Evolutionary conservation across 2,329 filamentous ascomycete genomes (phyloP).

Genomic region (Nemania abortiva): DNA sequence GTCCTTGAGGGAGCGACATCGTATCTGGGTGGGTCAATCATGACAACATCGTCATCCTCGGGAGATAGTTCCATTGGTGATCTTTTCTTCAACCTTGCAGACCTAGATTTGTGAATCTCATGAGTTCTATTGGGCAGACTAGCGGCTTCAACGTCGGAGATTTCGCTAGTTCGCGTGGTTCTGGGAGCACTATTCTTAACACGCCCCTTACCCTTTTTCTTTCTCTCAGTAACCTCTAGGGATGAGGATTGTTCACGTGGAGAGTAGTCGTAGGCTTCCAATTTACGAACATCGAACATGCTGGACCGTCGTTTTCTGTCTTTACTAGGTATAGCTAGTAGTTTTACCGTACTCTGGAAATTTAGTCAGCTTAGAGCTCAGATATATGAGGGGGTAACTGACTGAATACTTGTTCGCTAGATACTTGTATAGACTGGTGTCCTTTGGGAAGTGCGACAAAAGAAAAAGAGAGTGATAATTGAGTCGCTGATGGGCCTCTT

Average conservation of each 20-base stretch:
- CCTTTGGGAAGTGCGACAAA: slow-evolving; percentile 63
- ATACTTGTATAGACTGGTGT: slow-evolving; percentile 64
- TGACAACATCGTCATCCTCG: slow-evolving; percentile 44
- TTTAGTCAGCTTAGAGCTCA: slow-evolving; percentile 26
- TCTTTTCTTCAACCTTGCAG: slow-evolving; percentile 43
- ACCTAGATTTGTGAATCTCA: slow-evolving; percentile 38
- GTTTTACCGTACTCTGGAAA: slow-evolving; percentile 39
- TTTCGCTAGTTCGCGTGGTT: slow-evolving; percentile 36
- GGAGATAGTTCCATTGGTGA: slow-evolving; percentile 33
- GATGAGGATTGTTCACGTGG: slow-evolving; percentile 44
- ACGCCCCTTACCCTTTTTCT: slow-evolving; percentile 37
- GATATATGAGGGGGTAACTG: slow-evolving; percentile 39
- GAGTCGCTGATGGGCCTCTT: slow-evolving; percentile 62
- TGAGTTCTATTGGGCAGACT: slow-evolving; percentile 34
- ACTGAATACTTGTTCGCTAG: slow-evolving; percentile 58
- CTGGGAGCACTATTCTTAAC: slow-evolving; percentile 36
- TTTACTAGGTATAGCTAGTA: slow-evolving; percentile 39
- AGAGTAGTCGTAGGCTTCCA: slow-evolving; percentile 41
- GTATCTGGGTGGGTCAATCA: slow-evolving; percentile 43
- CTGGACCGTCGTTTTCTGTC: slow-evolving; percentile 18
- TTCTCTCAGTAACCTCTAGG: slow-evolving; percentile 37
- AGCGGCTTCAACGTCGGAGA: slow-evolving; percentile 18
- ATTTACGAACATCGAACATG: slow-evolving; percentile 3
- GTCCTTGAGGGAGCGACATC: slow-evolving; percentile 9
- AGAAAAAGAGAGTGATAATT: slow-evolving; percentile 64